Base-by-base conservation (phyloP, 495 filamentous ascomycete species). In the Massariosphaeria phaeospora region DNA sequence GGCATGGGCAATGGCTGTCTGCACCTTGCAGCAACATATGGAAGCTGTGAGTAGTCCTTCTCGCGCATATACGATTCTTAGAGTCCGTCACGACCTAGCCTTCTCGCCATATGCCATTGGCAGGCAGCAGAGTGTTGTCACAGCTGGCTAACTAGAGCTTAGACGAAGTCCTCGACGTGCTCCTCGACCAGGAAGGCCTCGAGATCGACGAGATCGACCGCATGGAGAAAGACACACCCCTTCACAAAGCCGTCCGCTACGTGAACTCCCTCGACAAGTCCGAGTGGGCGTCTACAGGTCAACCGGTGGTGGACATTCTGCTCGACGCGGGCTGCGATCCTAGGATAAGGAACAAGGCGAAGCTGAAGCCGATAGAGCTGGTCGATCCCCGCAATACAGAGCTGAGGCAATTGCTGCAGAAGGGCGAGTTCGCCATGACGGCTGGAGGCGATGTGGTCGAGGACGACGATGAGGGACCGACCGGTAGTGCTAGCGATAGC, bases 181-280 rank as follows among this genome's bases (percentile, higher is more conserved):
- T 98, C 42, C 91, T 98, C 53, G 94, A 98, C 75, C 89, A 95
- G 68, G 83, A 90, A 51, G 88, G 81, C 49, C 84, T 98, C 69
- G 93, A 98, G 76, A 95, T 93, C 68, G 93, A 98, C 76, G 88
- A 88, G 5, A 59, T 87, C 48, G 88, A 84, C 67, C 82, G 83
- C 25, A 57, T 81, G 64, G 93, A 97, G 57, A 79, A 81, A 51
- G 90, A 97, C 70, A 96, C 90, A 1, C 91, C 91, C 7, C 76
- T 98, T 30, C 93, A 98, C 76, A 79, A 79, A 63, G 89, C 89
- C 13, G 85, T 98, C 31, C 80, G 86, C 26, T 96, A 82, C 70
- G 82, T 88, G 68, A 96, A 91, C 70, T 52, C 52, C 15, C 31
- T 67, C 23, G 10, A 34, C 36, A 44, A 61, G 3, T 79, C 76